Percentiles rank a stretch among this genome's conserved stretches.
Conservation (phyloP, 257 asterid species). For the Solanum arcanum region DNA sequence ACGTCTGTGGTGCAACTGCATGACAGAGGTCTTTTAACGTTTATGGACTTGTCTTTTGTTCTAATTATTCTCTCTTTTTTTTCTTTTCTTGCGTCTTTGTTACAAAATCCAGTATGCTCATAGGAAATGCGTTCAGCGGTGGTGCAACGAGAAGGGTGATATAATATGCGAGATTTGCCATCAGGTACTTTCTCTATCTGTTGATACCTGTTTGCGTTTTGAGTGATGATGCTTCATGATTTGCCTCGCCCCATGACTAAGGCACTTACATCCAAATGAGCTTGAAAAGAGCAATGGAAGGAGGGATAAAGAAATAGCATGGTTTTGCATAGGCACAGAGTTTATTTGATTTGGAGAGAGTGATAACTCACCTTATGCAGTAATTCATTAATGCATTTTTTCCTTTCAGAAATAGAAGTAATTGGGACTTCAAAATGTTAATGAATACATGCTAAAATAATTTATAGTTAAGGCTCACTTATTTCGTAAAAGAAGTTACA, state of each 20-base stretch:
- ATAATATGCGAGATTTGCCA: constrained; percentile 42
- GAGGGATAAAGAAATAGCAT: neutral
- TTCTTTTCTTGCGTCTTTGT: neutral
- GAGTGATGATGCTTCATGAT: neutral
- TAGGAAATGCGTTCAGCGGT: constrained; percentile 37
- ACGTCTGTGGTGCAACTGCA: neutral
- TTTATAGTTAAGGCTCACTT: neutral
- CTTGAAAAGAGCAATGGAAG: neutral
- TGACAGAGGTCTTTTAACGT: neutral
- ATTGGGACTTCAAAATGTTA: neutral
- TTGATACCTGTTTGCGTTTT: neutral
- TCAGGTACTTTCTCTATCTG: constrained; percentile 17
- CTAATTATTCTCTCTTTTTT: neutral
- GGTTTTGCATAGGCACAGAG: neutral
- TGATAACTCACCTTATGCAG: neutral
- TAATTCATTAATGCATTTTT: neutral
- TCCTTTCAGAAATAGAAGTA: neutral
- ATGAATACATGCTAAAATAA: neutral
- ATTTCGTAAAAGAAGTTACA: neutral
- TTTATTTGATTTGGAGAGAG: neutral
- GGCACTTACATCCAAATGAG: neutral
- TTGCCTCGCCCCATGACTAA: neutral
- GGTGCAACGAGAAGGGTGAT: constrained; percentile 51
- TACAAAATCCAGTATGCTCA: constrained; percentile 29
- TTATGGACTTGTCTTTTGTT: neutral